Evolutionary conservation across 257 asterid genomes (phyloP).

Genomic region (Catharanthus roseus): DNA sequence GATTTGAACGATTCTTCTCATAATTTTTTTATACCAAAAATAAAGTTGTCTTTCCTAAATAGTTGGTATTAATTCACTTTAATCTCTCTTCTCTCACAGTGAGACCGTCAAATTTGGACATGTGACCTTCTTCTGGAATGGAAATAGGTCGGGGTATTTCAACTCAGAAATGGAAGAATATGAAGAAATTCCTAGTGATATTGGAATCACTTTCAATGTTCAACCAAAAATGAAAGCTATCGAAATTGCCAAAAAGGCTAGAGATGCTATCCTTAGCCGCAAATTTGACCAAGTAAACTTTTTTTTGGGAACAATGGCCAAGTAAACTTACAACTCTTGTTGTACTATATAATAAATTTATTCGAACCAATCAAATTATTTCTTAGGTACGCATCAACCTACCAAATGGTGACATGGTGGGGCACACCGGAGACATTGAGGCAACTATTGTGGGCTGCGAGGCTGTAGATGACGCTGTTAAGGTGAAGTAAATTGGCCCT

Average conservation of each 20-base stretch:
- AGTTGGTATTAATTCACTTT: too few species aligned
- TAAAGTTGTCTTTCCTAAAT: too few species aligned
- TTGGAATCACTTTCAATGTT: conserved; percentile 72
- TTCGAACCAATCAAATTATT: too few species aligned
- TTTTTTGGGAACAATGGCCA: too few species aligned
- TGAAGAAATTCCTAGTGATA: conserved; percentile 75
- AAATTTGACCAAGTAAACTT: conserved; percentile 83
- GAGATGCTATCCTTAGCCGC: conserved; percentile 71
- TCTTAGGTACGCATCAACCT: conserved; percentile 76
- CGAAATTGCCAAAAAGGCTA: conserved; percentile 77
- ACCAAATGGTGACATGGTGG: conserved; percentile 85
- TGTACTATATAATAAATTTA: too few species aligned
- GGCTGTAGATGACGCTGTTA: conserved; percentile 76
- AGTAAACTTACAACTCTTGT: too few species aligned
- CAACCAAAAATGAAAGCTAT: conserved; percentile 81
- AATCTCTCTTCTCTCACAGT: conserved; percentile 29
- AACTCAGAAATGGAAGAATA: conserved; percentile 60
- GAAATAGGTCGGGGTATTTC: conserved; percentile 81
- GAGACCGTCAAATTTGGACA: conserved; percentile 82
- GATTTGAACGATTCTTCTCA: too few species aligned
- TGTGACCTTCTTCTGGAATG: conserved; percentile 79
- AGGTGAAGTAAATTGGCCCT: too few species aligned
- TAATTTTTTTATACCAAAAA: too few species aligned
- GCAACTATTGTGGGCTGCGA: conserved; percentile 75
- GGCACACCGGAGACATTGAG: conserved; percentile 81